Conservation (phyloP, 2,329 filamentous ascomycete species). For the Aspergillus costaricaensis region DNA sequence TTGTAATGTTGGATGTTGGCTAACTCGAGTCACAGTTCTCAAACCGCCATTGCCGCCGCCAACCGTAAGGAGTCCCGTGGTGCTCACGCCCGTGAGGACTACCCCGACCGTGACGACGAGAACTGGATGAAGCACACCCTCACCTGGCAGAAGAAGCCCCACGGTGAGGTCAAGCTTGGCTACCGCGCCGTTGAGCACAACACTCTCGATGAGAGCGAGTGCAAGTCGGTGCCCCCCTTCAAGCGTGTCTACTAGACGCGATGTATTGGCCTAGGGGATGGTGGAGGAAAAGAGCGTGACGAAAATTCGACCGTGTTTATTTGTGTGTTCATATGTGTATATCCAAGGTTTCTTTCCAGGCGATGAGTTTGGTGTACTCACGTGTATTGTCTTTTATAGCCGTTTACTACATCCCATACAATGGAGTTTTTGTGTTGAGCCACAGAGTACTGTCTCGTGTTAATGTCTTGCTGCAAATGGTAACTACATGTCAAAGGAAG, state of each 20-base stretch:
- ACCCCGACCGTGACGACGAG: slow-evolving; percentile 88
- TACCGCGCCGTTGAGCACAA: slow-evolving; percentile 81
- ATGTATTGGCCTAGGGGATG: background rate
- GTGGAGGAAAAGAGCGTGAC: slow-evolving; percentile 34
- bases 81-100: slow-evolving; percentile 96
- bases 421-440: slow-evolving; percentile 30
- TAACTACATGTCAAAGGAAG: background rate
- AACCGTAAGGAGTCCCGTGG: slow-evolving; percentile 97
- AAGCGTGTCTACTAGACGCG: slow-evolving; percentile 62
- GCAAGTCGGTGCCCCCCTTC: slow-evolving; percentile 94
- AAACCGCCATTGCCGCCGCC: slow-evolving; percentile 87
- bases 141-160: slow-evolving; percentile 90
- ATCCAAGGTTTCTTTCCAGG: slow-evolving; percentile 41
- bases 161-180: slow-evolving; percentile 79
- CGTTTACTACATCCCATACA: slow-evolving; percentile 30
- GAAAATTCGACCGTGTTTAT: slow-evolving; percentile 32
- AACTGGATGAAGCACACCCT: slow-evolving; percentile 99
- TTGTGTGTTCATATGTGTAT: slow-evolving; percentile 42
- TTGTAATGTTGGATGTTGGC: background rate
- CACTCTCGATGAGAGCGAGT: slow-evolving; percentile 93
- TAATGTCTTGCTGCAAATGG: background rate
- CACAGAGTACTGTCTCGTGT: slow-evolving; percentile 6
- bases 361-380: slow-evolving; percentile 41
- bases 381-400: slow-evolving; percentile 30
- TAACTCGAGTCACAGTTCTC: slow-evolving; percentile 57